A percentile compares a stretch with the other conserved stretches of the same genome.
These are phyloP conservation scores for Phyllosticta ampelicida DNA, from an alignment of 2,329 filamentous ascomycete species.

Conservation along the genomic window DNA sequence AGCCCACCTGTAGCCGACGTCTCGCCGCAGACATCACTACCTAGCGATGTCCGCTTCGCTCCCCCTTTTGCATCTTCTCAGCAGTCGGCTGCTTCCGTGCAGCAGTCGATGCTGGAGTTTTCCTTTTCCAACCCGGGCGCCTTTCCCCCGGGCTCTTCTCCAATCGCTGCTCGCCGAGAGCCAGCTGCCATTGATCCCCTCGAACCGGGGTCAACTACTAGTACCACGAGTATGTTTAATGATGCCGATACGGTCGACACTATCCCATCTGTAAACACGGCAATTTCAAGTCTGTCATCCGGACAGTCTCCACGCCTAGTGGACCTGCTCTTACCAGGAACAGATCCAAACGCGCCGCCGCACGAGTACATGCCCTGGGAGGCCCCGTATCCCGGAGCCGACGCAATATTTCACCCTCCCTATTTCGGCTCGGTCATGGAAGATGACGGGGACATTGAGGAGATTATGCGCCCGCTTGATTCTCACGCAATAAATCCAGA, in stretches of 20 bases:
- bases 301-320: slow-evolving; percentile 39
- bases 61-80: background rate
- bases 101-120: slow-evolving; percentile 5
- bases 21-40: background rate
- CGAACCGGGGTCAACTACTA: slow-evolving; percentile 23
- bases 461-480: slow-evolving; percentile 37
- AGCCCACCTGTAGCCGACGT: slow-evolving; percentile 4
- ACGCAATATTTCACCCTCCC: slow-evolving; percentile 23
- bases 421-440: slow-evolving; percentile 20
- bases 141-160: slow-evolving; percentile 9
- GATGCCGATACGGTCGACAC: slow-evolving; percentile 23
- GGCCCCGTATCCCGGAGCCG: slow-evolving; percentile 19
- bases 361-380: slow-evolving; percentile 26
- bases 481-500: slow-evolving; percentile 17
- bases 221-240: slow-evolving; percentile 28
- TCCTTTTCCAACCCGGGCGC: slow-evolving; percentile 10
- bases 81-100: background rate
- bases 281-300: slow-evolving; percentile 28
- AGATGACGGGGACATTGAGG: slow-evolving; percentile 43
- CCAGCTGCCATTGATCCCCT: slow-evolving; percentile 16
- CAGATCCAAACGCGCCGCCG: slow-evolving; percentile 34
- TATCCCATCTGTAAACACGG: slow-evolving; percentile 18
- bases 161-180: slow-evolving; percentile 16
- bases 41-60: slow-evolving; percentile 2
- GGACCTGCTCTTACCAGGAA: slow-evolving; percentile 39